Conservation (phyloP, 306 rosid genomes). For the Luffa aegyptiaca region DNA sequence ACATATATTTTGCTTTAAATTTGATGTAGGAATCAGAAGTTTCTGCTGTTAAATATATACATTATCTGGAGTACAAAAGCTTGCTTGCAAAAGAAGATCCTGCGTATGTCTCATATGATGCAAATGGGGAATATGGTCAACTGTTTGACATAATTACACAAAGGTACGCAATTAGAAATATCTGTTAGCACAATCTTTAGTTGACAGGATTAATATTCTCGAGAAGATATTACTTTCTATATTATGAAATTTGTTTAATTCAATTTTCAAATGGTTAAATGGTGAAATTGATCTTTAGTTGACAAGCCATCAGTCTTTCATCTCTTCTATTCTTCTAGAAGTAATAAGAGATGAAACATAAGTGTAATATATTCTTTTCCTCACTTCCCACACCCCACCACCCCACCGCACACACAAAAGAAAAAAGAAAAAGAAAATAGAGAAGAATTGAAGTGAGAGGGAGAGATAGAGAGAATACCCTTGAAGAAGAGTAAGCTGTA, state of each 20-base stretch:
- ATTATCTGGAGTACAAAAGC: conserved; percentile 56
- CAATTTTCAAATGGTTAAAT: not conserved
- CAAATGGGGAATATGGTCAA: conserved; percentile 61
- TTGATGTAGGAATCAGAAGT: conserved; percentile 73
- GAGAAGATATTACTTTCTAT: not conserved
- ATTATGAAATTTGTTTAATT: not conserved
- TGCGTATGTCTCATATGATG: conserved; percentile 63
- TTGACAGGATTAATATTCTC: not conserved
- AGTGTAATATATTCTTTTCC: not conserved
- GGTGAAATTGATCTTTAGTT: not conserved
- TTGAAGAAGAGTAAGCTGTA: not conserved
- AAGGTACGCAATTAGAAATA: conserved; percentile 37
- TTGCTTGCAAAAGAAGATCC: conserved; percentile 64
- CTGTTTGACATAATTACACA: conserved; percentile 63
- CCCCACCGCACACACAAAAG: too few species aligned
- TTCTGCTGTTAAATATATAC: conserved; percentile 80
- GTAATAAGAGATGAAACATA: not conserved
- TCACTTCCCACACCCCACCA: not conserved
- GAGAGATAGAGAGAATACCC: not conserved
- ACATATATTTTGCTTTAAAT: conserved; percentile 11
- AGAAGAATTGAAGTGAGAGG: not conserved
- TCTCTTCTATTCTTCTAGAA: not conserved
- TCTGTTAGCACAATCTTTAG: not conserved
- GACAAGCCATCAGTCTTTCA: not conserved
- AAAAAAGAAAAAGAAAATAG: not conserved